phyloP scores from a whole-genome alignment of 2,329 filamentous ascomycete species.

The Penicillium sp. region DNA sequence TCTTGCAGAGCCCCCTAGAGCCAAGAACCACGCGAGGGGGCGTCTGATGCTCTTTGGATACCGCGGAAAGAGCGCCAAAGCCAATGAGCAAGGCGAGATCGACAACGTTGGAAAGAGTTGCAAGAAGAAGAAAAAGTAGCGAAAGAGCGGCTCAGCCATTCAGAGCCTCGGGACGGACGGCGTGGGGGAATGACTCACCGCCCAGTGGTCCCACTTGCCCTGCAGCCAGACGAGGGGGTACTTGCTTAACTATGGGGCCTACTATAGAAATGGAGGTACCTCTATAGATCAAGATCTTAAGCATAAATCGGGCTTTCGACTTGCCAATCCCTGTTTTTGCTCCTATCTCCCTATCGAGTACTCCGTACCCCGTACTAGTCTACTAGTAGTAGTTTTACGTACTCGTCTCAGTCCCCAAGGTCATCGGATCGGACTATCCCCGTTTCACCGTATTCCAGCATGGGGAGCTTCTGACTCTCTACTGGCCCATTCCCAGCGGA shows the following conservation, averaged over 20 bases:
- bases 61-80: slow-evolving; percentile 1
- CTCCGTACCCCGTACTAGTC: not conserved
- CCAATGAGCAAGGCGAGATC: slow-evolving; percentile 23
- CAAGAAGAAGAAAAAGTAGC: slow-evolving; percentile 7
- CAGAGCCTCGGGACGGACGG: slow-evolving; percentile 16
- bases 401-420: not conserved
- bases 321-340: not conserved
- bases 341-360: not conserved
- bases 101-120: slow-evolving; percentile 23
- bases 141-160: slow-evolving; percentile 24
- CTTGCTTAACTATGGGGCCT: slow-evolving; percentile 3
- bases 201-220: not conserved
- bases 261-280: slow-evolving; percentile 4
- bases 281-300: not conserved
- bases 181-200: slow-evolving; percentile 27
- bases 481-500: slow-evolving; percentile 8
- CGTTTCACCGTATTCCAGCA: not conserved
- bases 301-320: not conserved
- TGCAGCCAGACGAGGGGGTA: slow-evolving; percentile 2
- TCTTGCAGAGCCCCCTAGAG: slow-evolving; percentile 14
- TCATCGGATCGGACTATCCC: not conserved
- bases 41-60: slow-evolving; percentile 19
- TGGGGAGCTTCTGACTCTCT: not conserved
- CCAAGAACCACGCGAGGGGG: slow-evolving; percentile 19
- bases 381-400: not conserved